Conservation (phyloP, 441 rosid genomes). For the Erodium texanum region DNA sequence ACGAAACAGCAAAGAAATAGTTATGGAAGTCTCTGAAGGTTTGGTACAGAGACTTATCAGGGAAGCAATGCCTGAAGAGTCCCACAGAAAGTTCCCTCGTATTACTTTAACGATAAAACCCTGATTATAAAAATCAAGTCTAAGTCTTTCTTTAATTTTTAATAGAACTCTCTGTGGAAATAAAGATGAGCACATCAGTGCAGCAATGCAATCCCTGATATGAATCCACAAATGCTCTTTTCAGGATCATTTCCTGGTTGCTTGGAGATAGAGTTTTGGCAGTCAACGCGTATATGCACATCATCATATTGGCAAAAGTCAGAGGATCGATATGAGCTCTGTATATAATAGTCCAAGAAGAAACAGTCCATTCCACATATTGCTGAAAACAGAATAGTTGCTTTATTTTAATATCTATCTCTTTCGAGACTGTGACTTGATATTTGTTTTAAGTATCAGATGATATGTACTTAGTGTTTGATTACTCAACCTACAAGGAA, state of each 20-base stretch:
- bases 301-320: constrained; percentile 1
- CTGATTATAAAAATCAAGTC: neutral
- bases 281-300: neutral
- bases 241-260: neutral
- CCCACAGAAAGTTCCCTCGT: neutral
- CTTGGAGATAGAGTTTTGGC: neutral
- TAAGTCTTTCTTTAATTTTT: neutral
- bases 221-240: neutral
- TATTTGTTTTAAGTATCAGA: no score
- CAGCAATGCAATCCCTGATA: no score
- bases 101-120: neutral
- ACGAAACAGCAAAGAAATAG: neutral
- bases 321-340: neutral
- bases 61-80: neutral
- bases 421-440: no score
- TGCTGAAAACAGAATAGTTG: neutral
- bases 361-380: neutral
- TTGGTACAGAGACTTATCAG: neutral
- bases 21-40: neutral
- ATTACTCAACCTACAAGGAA: no score
- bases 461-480: no score
- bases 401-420: neutral
- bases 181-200: neutral
- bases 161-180: neutral
- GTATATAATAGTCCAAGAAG: neutral